Base-by-base conservation (phyloP, 805 yeast species). In the Blastobotrys mokoenaii region DNA sequence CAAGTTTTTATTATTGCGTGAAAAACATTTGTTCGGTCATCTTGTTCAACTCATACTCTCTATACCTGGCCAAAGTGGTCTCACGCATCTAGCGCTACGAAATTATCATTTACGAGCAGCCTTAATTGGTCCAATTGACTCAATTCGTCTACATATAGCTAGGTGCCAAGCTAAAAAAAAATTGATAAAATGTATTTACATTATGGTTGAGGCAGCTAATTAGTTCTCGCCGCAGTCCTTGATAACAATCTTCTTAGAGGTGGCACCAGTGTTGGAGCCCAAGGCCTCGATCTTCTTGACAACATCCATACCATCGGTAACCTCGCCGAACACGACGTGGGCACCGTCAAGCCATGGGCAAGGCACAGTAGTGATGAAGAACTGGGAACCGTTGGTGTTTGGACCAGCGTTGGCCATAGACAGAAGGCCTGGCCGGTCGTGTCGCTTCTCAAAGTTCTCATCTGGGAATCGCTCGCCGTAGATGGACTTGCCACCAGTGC, bases 331-430 rank as follows among this genome's bases (percentile, higher is more conserved):
- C 2, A 93, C 97, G 44, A 89, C 97, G 63, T 90, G 98, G 63
- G 89, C 89, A 20, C 90, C 94, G 61, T 90, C 89, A 53, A 90
- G 74, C 65, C 90, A 97, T 6, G 97, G 96, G 2, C 97, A 87
- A 35, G 87, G 80, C 2, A 79, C 93, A 2, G 96, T 86, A 25
- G 98, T 90, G 58, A 90, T 80, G 65, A 90, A 90, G 57, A 87
- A 93, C 67, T 90, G 97, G 2, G 96, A 87, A 0, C 97, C 97
- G 61, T 90, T 90, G 42, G 97, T 90, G 63, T 82, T 79, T 48
- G 95, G 88, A n/a, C 97, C 97, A 2, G 97, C 85, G 60, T 90
- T 90, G 47, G 98, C 97, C 97, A 90, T 93, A 5, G 95, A 85
- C 55, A 90, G 74, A 54, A 90, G 71, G 64, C 82, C 88, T 45